Conservation (phyloP, 2,329 filamentous ascomycete species). For the Neofusicoccum cordaticola region DNA sequence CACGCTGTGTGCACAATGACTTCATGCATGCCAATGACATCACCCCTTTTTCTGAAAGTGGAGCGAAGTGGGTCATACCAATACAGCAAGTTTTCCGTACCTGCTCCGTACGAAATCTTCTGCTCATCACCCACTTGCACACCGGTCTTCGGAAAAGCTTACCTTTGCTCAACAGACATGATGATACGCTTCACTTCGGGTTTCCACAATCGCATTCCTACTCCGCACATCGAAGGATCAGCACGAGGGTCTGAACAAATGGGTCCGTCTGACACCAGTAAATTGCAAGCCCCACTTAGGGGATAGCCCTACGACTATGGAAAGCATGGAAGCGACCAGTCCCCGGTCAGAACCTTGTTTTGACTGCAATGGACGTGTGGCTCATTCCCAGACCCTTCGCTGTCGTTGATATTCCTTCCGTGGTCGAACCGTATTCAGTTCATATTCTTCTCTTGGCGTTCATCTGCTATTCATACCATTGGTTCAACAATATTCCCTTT, state of each 20-base stretch:
- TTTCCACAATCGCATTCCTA: too few relatives aligned
- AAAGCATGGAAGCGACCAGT: too few relatives aligned
- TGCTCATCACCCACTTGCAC: too few relatives aligned
- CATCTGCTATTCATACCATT: too few relatives aligned
- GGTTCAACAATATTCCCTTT: too few relatives aligned
- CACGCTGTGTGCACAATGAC: not conserved
- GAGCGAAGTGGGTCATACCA: not conserved
- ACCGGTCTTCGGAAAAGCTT: too few relatives aligned
- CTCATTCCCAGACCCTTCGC: too few relatives aligned
- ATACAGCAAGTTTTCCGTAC: not conserved
- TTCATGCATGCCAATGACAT: not conserved
- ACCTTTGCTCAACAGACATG: too few relatives aligned
- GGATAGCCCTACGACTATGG: not conserved
- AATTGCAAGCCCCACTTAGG: not conserved
- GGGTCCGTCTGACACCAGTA: not conserved
- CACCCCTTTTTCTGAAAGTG: not conserved
- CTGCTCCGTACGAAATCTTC: not conserved
- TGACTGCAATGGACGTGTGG: not conserved
- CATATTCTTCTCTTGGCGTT: too few relatives aligned
- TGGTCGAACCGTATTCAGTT: too few relatives aligned
- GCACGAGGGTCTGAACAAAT: not conserved
- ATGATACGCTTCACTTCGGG: too few relatives aligned
- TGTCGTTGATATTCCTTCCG: too few relatives aligned
- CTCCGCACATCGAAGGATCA: not conserved
- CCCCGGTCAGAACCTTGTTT: not conserved